These are phyloP conservation scores for Rubia peregrina DNA, from an alignment of 305 asterid species.

Conservation along the genomic window DNA sequence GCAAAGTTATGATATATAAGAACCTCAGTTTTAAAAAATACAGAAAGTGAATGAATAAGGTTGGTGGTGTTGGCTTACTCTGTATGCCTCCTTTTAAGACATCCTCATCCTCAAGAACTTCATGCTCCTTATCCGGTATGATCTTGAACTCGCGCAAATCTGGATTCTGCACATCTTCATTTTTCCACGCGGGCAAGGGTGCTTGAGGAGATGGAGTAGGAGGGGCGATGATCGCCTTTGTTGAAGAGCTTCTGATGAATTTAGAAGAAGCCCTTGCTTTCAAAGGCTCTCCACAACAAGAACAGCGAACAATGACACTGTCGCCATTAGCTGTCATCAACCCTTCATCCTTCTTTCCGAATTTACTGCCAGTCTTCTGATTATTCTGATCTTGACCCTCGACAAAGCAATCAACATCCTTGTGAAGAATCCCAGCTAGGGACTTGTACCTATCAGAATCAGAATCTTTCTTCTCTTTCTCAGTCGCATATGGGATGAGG, in stretches of 20 bases:
- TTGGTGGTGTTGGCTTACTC: not conserved
- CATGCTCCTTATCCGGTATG: conserved; percentile 38
- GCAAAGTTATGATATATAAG: not conserved
- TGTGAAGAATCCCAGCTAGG: conserved; percentile 58
- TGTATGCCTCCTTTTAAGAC: conserved; percentile 33
- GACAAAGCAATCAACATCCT: conserved; percentile 40
- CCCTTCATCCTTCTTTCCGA: conserved; percentile 35
- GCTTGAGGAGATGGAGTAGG: conserved; percentile 59
- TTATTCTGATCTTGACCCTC: conserved; percentile 27
- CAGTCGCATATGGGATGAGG: conserved; percentile 60
- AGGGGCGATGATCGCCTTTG: conserved; percentile 24
- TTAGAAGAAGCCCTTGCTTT: conserved; percentile 34
- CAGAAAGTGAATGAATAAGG: not conserved
- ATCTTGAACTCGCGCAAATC: conserved; percentile 56
- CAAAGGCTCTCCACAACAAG: conserved; percentile 74
- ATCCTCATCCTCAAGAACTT: conserved; percentile 39
- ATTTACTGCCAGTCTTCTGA: conserved; percentile 21
- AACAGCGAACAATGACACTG: conserved; percentile 28
- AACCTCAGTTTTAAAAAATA: not conserved
- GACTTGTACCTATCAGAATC: conserved; percentile 55
- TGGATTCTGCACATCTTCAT: conserved; percentile 37
- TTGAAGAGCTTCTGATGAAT: conserved; percentile 40
- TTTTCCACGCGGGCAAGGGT: conserved; percentile 30
- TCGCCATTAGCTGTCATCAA: conserved; percentile 22
- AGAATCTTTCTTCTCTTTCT: conserved; percentile 50